phyloP scores from a whole-genome alignment of 106 monocot genomes.

The Xerophyta viscosa region DNA sequence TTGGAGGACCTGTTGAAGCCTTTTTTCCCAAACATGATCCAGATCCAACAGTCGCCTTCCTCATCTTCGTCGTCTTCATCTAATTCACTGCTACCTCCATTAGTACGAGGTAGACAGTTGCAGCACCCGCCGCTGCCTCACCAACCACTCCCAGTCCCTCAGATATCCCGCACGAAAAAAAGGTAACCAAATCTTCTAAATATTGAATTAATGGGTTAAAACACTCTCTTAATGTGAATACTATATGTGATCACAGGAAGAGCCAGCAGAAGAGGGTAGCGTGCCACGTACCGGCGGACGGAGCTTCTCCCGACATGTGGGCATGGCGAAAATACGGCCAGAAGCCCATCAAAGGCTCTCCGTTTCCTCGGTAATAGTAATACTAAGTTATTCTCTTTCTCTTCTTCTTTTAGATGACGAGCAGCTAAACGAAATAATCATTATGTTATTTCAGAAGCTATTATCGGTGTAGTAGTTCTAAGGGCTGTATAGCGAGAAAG shows the following conservation, averaged over 20 bases:
- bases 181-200: not conserved
- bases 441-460: too few species aligned
- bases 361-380: slow-evolving; percentile 6
- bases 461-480: slow-evolving; percentile 80
- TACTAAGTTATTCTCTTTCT: too few species aligned
- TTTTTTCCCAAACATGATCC: not conserved
- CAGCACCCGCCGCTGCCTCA: not conserved
- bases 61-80: not conserved
- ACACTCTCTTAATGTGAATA: not conserved
- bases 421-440: too few species aligned
- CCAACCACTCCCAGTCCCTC: not conserved
- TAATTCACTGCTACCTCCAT: not conserved
- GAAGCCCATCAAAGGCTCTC: slow-evolving; percentile 12
- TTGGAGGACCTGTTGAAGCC: slow-evolving; percentile 5
- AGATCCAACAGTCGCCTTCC: not conserved
- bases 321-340: slow-evolving; percentile 13
- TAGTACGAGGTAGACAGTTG: not conserved
- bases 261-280: slow-evolving; percentile 8
- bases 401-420: too few species aligned
- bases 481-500: slow-evolving; percentile 75
- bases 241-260: not conserved
- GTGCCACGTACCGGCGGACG: slow-evolving; percentile 2
- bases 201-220: not conserved
- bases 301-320: slow-evolving; percentile 6
- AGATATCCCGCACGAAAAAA: not conserved